Percentiles rank a stretch among this genome's conserved stretches.
Evolutionary conservation across 2,329 filamentous ascomycete species (phyloP).

Genomic region (Nemania sp.): DNA sequence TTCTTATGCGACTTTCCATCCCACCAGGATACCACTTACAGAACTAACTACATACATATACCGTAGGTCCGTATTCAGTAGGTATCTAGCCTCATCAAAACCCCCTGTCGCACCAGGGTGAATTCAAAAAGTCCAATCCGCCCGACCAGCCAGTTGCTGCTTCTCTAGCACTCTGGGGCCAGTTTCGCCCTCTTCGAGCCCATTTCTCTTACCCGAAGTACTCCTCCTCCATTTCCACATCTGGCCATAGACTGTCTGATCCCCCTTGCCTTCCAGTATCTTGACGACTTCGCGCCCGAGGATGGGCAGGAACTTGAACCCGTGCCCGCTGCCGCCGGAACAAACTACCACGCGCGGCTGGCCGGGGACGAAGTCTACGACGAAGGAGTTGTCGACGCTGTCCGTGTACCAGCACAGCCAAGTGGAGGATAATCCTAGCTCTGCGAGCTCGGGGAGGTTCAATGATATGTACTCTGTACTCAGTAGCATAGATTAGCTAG

Average conservation of each 20-base stretch:
- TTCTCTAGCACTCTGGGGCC: conserved; percentile 36
- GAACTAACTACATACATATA: too few species aligned
- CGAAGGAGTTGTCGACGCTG: conserved; percentile 37
- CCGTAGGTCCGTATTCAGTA: too few species aligned
- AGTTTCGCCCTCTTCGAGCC: conserved; percentile 37
- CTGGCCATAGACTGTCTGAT: conserved; percentile 33
- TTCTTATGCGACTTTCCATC: too few species aligned
- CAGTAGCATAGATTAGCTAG: neutral
- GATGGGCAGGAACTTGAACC: conserved; percentile 40
- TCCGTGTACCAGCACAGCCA: conserved; percentile 50
- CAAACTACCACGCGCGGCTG: conserved; percentile 55
- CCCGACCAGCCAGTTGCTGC: conserved; percentile 34
- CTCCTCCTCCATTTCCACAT: conserved; percentile 38
- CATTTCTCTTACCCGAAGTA: conserved; percentile 25
- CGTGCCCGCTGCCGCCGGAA: conserved; percentile 59
- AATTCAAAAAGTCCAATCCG: conserved; percentile 42
- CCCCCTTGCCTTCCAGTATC: conserved; percentile 34
- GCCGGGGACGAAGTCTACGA: conserved; percentile 48
- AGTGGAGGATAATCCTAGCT: conserved; percentile 41
- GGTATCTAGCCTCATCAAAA: neutral
- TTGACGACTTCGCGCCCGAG: conserved; percentile 38
- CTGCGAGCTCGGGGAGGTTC: conserved; percentile 47
- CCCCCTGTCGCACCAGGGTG: neutral
- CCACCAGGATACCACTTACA: too few species aligned
- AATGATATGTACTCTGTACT: conserved; percentile 30